Conservation (phyloP, 192 early-diverging fungal species). For the Thamnidium elegans region DNA sequence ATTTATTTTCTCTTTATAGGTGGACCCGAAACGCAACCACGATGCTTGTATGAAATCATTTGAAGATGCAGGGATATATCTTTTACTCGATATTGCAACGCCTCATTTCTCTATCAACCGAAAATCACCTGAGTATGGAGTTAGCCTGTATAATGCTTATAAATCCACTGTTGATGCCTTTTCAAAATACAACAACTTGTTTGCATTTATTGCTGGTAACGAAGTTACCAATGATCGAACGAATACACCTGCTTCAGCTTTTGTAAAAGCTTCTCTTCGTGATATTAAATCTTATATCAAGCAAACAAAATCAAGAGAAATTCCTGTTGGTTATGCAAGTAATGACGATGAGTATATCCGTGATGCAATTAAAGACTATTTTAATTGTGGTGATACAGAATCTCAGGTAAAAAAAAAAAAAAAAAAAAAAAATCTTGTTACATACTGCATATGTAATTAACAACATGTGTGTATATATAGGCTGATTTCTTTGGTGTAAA, state of each 20-base stretch:
- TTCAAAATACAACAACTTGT: slow-evolving; percentile 57
- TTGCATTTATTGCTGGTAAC: slow-evolving; percentile 74
- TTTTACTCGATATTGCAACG: slow-evolving; percentile 63
- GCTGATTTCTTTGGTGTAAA: slow-evolving; percentile 77
- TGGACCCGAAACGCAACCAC: slow-evolving; percentile 59
- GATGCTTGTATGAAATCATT: slow-evolving; percentile 72
- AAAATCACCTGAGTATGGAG: slow-evolving; percentile 55
- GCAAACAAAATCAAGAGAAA: slow-evolving; percentile 42
- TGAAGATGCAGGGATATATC: slow-evolving; percentile 65
- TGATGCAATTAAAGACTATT: slow-evolving; percentile 62
- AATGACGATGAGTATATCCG: slow-evolving; percentile 73
- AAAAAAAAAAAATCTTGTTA: too few relatives aligned
- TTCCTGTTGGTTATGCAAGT: slow-evolving; percentile 75
- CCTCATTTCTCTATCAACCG: slow-evolving; percentile 66
- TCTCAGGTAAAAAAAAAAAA: slow-evolving; percentile 37
- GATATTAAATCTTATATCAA: slow-evolving; percentile 64
- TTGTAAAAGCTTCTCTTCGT: slow-evolving; percentile 66
- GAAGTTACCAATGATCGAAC: slow-evolving; percentile 66
- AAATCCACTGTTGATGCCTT: slow-evolving; percentile 64
- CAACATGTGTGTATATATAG: slow-evolving; percentile 1
- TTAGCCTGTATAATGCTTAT: slow-evolving; percentile 53
- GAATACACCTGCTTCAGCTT: slow-evolving; percentile 60
- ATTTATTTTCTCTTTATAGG: slow-evolving; percentile 23
- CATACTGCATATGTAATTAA: background rate
- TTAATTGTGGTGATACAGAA: slow-evolving; percentile 60